These are phyloP conservation scores for Tulasnella calospora DNA, from an alignment of 768 basidiomycete genomes.

Conservation along the genomic window DNA sequence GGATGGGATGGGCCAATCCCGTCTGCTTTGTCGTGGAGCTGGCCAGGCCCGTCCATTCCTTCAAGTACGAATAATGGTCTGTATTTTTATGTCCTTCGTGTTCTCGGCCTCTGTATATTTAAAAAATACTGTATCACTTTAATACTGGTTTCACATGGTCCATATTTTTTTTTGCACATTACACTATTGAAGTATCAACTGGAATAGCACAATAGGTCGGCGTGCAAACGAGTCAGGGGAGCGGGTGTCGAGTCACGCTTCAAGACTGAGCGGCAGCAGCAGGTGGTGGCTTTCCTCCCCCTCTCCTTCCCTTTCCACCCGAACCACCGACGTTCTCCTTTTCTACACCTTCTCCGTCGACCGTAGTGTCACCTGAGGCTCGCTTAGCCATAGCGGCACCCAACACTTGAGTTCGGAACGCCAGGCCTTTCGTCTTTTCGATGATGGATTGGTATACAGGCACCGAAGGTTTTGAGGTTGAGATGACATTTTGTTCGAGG, in stretches of 20 bases:
- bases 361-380: not conserved
- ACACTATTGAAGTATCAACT: not conserved
- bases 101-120: not conserved
- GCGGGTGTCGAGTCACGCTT: not conserved
- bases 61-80: not conserved
- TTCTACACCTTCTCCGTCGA: not conserved
- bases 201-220: not conserved
- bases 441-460: conserved; percentile 93
- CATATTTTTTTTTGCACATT: not conserved
- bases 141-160: not conserved
- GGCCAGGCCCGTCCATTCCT: not conserved
- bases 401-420: conserved; percentile 84
- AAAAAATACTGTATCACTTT: not conserved
- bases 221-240: not conserved
- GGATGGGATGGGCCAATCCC: conserved; percentile 18
- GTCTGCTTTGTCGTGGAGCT: conserved; percentile 16
- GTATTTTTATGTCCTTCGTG: not conserved
- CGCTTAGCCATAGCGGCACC: conserved; percentile 62
- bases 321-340: not conserved
- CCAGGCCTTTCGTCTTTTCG: conserved; percentile 88
- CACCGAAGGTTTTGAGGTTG: conserved; percentile 83
- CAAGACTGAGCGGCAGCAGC: not conserved
- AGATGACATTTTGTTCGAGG: conserved; percentile 78
- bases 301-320: not conserved
- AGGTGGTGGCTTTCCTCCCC: not conserved